Evolutionary conservation across 1,284 basidiomycete species (phyloP), one percentile per base, ranked within the genome.

Genomic region (Psilocybe mexicana): DNA sequence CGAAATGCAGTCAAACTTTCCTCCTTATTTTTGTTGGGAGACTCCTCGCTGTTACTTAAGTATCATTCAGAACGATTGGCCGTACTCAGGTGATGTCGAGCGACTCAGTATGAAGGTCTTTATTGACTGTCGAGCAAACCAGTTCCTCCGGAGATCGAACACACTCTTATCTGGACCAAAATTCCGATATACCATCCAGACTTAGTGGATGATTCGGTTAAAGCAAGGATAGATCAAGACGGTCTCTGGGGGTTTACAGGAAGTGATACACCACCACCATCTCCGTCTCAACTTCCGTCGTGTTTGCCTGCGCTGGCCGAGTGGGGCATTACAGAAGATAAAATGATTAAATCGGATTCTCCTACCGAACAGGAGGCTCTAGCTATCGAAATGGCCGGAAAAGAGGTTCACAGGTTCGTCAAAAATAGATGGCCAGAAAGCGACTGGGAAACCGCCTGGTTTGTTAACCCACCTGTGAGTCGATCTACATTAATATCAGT

Each of bases 361-460:
- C 77, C 81, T 25, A 76, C 81, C 0, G 71, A 75, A 2, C 81
- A 80, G 61, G 86, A 88, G 65, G 81, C 83, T 48, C 69, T 66
- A 30, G 71, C 84, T 57, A 76, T 91, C 12, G 66, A 67, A 43
- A 65, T 69, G 45, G 84, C 82, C 10, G 86, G 85, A 3, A 67
- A 63, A 44, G 85, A 89, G 61, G 83, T 91, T 24, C 75, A 80
- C 46, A 72, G 72, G 53, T 93, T 87, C 69, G 80, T 93, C 30
- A 76, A 72, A 68, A 74, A 74, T 44, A 74, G 82, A 51, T 93
- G 91, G 91, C 66, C 66, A 12, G 88, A 88, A 66, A 69, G 68
- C 8, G 79, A 82, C 28, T 93, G 88, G 88, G 91, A 93, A 72
- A 91, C 90, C 0, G 88, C 88, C 2, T 93, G 91, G 91, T 93